Base-by-base conservation (phyloP, 371 early-diverging fungal species). In the Umbelopsis sp. region DNA sequence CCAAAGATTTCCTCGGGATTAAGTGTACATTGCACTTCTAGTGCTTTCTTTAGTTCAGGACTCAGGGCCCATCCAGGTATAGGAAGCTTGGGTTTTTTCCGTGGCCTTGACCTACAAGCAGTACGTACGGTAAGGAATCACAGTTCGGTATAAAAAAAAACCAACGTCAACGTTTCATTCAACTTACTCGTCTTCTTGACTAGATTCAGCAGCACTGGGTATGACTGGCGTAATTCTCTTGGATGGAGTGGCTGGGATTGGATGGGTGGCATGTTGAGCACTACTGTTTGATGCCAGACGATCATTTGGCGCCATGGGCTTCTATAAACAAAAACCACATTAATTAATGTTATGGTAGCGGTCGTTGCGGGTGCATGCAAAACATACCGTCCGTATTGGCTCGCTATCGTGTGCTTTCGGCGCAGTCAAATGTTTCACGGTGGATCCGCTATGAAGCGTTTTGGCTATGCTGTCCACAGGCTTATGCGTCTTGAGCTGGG, bases 1-100 rank as follows among this genome's bases (percentile, higher is more conserved):
- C 57, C 57, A 57, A 57, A 57, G 12, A 57, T 57, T 35, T 57
- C 57, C 12, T 57, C 57, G 5, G 57, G 57, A 35, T 57, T 57
- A 8, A 57, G 16, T 4, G 57, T 14, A 35, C 57, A 57, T 35
- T 57, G 57, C 8, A 12, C 57, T 29, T 57, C 57, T 35, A 57
- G 14, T 35, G 57, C 57, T 35, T 35, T 25, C 35, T 57, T 57
- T 12, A 57, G 57, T 35, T 57, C 57, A 57, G 57, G 57, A 6
- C 57, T 57, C 38, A 57, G 37, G 14, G 57, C 57, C 57, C 57
- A 57, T 12, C 35, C 57, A 18, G 57, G 57, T 29, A 57, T 11
- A 35, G 57, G 57, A 57, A 57, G 57, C 14, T 57, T 57, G 7
- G 37, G 32, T 16, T 18, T 24, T 57, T 57, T 57, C 6, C 57